These are phyloP conservation scores for Citrullus colocynthis DNA, from an alignment of 306 rosid species.

Conservation along the genomic window DNA sequence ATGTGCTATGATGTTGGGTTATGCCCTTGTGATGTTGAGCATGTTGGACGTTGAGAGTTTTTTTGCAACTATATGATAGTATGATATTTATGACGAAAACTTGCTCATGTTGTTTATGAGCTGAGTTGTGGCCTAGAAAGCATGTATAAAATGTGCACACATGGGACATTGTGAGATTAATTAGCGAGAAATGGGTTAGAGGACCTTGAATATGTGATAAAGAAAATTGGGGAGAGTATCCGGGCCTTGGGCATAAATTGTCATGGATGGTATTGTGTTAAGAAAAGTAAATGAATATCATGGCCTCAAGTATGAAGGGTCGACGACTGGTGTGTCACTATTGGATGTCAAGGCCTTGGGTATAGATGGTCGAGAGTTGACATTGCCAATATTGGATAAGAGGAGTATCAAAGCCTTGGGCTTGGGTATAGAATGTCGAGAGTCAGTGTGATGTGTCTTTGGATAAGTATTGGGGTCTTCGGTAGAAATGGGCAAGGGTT, in stretches of 20 bases:
- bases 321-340: background rate
- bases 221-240: background rate
- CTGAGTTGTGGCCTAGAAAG: background rate
- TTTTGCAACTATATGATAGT: background rate
- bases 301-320: background rate
- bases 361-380: background rate
- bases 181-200: background rate
- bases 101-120: background rate
- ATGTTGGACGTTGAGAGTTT: too few relatives aligned
- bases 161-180: background rate
- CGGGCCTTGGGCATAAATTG: background rate
- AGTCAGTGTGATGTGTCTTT: background rate
- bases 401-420: background rate
- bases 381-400: background rate
- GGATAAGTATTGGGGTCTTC: background rate
- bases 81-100: background rate
- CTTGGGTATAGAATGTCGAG: background rate
- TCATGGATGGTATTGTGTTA: background rate
- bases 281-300: background rate
- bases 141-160: background rate
- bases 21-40: too few relatives aligned
- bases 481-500: background rate
- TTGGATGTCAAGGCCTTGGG: background rate
- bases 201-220: background rate
- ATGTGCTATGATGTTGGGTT: background rate